Evolutionary conservation across 306 rosid species (phyloP).

Genomic region (Gastrolobium bilobum): DNA sequence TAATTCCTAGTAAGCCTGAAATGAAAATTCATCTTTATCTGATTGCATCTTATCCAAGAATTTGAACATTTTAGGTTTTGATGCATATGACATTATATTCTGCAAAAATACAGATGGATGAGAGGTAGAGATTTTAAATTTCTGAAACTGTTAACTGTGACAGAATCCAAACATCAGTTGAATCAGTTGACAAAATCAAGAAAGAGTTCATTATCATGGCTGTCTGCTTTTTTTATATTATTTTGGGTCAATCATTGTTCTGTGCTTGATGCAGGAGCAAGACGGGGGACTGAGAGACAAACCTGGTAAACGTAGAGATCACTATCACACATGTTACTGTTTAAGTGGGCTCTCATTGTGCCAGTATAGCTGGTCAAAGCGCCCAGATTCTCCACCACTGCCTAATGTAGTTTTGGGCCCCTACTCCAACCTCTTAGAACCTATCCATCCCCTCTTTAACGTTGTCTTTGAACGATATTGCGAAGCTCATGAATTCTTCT

Average conservation of each 20-base stretch:
- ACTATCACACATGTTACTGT: constrained; percentile 93
- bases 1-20: constrained; percentile 23
- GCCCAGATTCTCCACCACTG: constrained; percentile 67
- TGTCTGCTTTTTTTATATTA: not conserved
- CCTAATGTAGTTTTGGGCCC: constrained; percentile 73
- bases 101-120: not conserved
- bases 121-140: not conserved
- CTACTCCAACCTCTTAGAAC: constrained; percentile 79
- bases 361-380: constrained; percentile 73
- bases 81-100: constrained; percentile 19
- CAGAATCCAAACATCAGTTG: constrained; percentile 13
- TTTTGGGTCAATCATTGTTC: not conserved
- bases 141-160: not conserved
- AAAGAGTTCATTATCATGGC: constrained; percentile 2
- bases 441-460: constrained; percentile 85
- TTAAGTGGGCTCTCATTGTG: constrained; percentile 89
- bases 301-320: constrained; percentile 82
- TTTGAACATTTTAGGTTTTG: constrained; percentile 22
- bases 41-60: constrained; percentile 26
- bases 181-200: not conserved
- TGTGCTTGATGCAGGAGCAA: constrained; percentile 64
- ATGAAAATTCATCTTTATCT: constrained; percentile 37
- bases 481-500: constrained; percentile 78
- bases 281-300: constrained; percentile 91
- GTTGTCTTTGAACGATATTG: constrained; percentile 70